A percentile compares a stretch with the other conserved stretches of the same genome.
These are phyloP conservation scores for Boletus speciosus DNA, from an alignment of 768 basidiomycete species.

Conservation along the genomic window DNA sequence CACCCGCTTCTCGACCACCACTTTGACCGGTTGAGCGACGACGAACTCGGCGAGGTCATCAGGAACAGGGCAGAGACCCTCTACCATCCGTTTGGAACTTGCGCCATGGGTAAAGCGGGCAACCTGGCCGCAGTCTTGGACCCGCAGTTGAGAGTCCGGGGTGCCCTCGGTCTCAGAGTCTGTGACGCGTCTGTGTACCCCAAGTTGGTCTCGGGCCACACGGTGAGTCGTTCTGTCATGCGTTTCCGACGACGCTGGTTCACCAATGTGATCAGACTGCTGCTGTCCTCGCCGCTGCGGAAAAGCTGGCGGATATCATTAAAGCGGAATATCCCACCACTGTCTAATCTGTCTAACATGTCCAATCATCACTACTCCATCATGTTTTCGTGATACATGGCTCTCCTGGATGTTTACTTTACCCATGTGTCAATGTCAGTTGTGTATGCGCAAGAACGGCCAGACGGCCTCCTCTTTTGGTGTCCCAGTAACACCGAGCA, in stretches of 20 bases:
- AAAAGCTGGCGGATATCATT: constrained; percentile 34
- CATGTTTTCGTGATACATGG: background rate
- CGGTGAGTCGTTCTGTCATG: constrained; percentile 30
- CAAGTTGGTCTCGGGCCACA: constrained; percentile 42
- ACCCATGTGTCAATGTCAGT: background rate
- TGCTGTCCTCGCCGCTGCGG: constrained; percentile 31
- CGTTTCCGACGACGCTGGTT: background rate
- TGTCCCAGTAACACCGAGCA: constrained; percentile 55
- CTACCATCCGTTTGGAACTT: constrained; percentile 43
- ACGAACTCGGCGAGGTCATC: constrained; percentile 35
- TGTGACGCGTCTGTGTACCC: constrained; percentile 48
- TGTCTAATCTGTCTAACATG: background rate
- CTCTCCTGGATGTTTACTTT: background rate
- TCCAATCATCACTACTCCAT: background rate
- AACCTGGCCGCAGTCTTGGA: constrained; percentile 42
- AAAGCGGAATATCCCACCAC: constrained; percentile 22
- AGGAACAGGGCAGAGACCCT: constrained; percentile 37
- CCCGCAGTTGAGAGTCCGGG: constrained; percentile 41
- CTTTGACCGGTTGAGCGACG: constrained; percentile 31
- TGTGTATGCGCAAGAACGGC: constrained; percentile 28
- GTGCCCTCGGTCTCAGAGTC: constrained; percentile 40
- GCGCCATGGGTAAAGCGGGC: constrained; percentile 38
- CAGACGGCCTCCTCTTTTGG: constrained; percentile 20
- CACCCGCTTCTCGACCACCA: constrained; percentile 37
- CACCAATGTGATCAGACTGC: constrained; percentile 19